Percentiles rank a stretch among this genome's conserved stretches.
Conservation (phyloP, 169 alveolate species). For the Haemoproteus tartakovskyi region DNA sequence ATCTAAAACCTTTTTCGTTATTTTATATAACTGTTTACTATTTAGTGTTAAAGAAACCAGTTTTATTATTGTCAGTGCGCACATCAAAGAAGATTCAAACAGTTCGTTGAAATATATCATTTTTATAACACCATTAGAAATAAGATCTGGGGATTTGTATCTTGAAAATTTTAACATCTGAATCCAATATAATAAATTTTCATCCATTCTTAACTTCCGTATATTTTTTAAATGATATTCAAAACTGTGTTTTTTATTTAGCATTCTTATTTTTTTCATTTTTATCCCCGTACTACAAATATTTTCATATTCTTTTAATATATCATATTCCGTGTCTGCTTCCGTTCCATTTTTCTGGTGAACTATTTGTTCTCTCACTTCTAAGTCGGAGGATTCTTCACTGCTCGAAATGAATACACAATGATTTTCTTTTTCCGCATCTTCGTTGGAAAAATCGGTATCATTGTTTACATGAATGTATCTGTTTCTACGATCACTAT, state of each 20-base stretch:
- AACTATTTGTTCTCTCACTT: background rate
- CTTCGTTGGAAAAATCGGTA: too few species aligned
- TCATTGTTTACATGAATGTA: too few species aligned
- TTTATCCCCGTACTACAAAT: slow-evolving; percentile 5
- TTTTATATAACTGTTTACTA: slow-evolving; percentile 20
- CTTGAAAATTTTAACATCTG: slow-evolving; percentile 29
- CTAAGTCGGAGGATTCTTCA: background rate
- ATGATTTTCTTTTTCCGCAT: too few species aligned
- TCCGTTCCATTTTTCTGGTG: too few species aligned
- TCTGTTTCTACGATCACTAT: too few species aligned
- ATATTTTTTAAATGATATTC: slow-evolving; percentile 23
- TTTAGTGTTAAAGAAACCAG: slow-evolving; percentile 43
- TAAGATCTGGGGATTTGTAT: slow-evolving; percentile 20
- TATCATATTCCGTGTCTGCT: too few species aligned
- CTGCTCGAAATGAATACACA: too few species aligned
- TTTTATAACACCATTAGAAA: slow-evolving; percentile 8
- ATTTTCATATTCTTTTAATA: background rate
- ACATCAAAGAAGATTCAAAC: slow-evolving; percentile 52
- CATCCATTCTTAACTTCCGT: slow-evolving; percentile 11
- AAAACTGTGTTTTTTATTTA: slow-evolving; percentile 29
- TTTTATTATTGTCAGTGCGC: slow-evolving; percentile 32
- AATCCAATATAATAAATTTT: slow-evolving; percentile 41
- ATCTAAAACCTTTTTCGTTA: background rate
- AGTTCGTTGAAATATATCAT: background rate
- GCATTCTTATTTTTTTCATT: slow-evolving; percentile 4